A percentile compares a stretch with the other conserved stretches of the same genome.
These are phyloP conservation scores for Pichia sp. DNA, from an alignment of 1,139 yeast species.

Conservation along the genomic window DNA sequence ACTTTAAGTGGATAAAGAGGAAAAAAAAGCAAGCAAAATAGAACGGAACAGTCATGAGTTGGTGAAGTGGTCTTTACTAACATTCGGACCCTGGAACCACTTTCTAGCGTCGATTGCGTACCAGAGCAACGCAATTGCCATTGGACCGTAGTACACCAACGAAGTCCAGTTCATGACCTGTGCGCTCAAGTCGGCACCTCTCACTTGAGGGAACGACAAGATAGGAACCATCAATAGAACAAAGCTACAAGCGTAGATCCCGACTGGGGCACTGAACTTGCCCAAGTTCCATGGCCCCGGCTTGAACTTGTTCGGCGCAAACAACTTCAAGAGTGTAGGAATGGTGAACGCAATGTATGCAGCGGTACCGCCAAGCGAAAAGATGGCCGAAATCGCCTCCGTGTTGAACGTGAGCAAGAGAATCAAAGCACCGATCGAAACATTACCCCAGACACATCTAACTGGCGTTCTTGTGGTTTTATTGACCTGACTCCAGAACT, in stretches of 20 bases:
- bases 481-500: slow-evolving; percentile 51
- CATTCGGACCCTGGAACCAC: slow-evolving; percentile 64
- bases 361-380: slow-evolving; percentile 72
- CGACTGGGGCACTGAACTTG: slow-evolving; percentile 44
- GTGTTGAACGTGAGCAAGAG: slow-evolving; percentile 63
- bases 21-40: not conserved
- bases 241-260: slow-evolving; percentile 39
- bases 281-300: slow-evolving; percentile 76
- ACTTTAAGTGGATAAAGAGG: not conserved
- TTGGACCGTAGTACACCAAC: slow-evolving; percentile 65
- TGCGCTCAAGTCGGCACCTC: slow-evolving; percentile 43
- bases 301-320: slow-evolving; percentile 50
- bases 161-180: slow-evolving; percentile 67
- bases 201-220: slow-evolving; percentile 57
- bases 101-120: slow-evolving; percentile 54
- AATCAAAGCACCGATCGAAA: slow-evolving; percentile 52
- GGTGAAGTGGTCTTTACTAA: slow-evolving; percentile 41
- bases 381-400: slow-evolving; percentile 67
- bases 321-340: slow-evolving; percentile 59
- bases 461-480: slow-evolving; percentile 58
- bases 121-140: slow-evolving; percentile 50
- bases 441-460: slow-evolving; percentile 64
- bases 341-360: slow-evolving; percentile 65
- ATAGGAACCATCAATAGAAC: slow-evolving; percentile 63
- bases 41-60: not conserved